A percentile compares a stretch with the other conserved stretches of the same genome.
Conservation (phyloP, 2,329 filamentous ascomycete species). For the Epicoccum nigrum region DNA sequence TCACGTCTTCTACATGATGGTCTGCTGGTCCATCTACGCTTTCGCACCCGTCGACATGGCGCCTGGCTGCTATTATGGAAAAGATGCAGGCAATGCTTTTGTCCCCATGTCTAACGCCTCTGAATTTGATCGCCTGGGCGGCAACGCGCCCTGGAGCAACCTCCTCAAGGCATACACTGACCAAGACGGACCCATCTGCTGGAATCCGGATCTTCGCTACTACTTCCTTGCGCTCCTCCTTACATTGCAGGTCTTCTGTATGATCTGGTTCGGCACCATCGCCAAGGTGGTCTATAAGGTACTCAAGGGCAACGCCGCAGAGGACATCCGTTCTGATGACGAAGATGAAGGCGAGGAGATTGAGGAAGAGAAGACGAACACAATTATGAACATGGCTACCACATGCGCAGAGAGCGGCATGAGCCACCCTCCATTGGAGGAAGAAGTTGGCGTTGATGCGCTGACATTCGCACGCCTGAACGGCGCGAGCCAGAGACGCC, state of each 20-base stretch:
- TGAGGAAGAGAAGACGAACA: constrained; percentile 35
- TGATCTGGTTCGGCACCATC: constrained; percentile 92
- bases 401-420: constrained; percentile 39
- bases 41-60: constrained; percentile 67
- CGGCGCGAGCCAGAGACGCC: constrained; percentile 54
- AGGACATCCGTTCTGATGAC: constrained; percentile 87
- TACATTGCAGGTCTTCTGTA: constrained; percentile 77
- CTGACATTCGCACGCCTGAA: constrained; percentile 65
- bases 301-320: constrained; percentile 74
- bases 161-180: constrained; percentile 76
- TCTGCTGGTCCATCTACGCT: constrained; percentile 81
- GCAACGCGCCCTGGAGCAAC: constrained; percentile 58
- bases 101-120: constrained; percentile 62
- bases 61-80: constrained; percentile 72
- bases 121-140: constrained; percentile 47
- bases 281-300: constrained; percentile 81
- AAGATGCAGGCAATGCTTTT: constrained; percentile 60
- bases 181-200: constrained; percentile 77
- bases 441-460: constrained; percentile 76
- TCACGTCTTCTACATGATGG: constrained; percentile 77
- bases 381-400: constrained; percentile 34
- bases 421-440: constrained; percentile 63
- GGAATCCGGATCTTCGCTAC: constrained; percentile 74
- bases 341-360: constrained; percentile 70
- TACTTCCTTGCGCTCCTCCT: constrained; percentile 78